Evolutionary conservation across 2,329 filamentous ascomycete species (phyloP).

Genomic region (Coleophoma eucalyptorum): DNA sequence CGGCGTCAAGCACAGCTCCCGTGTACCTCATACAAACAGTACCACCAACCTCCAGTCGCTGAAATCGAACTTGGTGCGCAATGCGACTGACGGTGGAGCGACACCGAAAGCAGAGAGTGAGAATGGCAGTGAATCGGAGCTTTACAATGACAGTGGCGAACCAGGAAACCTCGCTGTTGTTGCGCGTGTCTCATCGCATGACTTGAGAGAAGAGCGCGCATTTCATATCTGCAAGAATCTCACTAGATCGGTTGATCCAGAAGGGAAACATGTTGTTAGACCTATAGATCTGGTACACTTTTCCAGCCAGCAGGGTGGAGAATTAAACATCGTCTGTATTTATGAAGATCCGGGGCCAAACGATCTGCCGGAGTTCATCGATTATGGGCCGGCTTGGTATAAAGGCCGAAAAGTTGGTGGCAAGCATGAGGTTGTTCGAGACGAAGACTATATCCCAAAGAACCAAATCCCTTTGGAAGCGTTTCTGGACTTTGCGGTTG

Average conservation of each 20-base stretch:
- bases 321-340: conserved; percentile 73
- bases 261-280: conserved; percentile 71
- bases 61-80: neutral
- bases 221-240: conserved; percentile 79
- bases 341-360: conserved; percentile 77
- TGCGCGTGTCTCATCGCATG: conserved; percentile 78
- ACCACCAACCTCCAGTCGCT: conserved; percentile 2
- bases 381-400: conserved; percentile 76
- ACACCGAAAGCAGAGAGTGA: conserved; percentile 11
- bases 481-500: conserved; percentile 90
- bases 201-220: conserved; percentile 79
- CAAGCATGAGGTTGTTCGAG: conserved; percentile 25
- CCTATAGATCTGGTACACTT: conserved; percentile 78
- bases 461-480: conserved; percentile 65
- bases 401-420: conserved; percentile 49
- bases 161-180: conserved; percentile 49
- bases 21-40: conserved; percentile 1
- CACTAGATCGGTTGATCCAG: conserved; percentile 65
- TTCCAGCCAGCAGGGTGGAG: conserved; percentile 63
- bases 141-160: conserved; percentile 11
- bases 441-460: conserved; percentile 40
- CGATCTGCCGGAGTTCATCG: conserved; percentile 64
- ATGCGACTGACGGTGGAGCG: neutral
- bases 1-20: neutral
- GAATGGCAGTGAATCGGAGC: conserved; percentile 19